Evolutionary conservation across 2,329 filamentous ascomycete species (phyloP).

Genomic region (Fusarium azukiicola): DNA sequence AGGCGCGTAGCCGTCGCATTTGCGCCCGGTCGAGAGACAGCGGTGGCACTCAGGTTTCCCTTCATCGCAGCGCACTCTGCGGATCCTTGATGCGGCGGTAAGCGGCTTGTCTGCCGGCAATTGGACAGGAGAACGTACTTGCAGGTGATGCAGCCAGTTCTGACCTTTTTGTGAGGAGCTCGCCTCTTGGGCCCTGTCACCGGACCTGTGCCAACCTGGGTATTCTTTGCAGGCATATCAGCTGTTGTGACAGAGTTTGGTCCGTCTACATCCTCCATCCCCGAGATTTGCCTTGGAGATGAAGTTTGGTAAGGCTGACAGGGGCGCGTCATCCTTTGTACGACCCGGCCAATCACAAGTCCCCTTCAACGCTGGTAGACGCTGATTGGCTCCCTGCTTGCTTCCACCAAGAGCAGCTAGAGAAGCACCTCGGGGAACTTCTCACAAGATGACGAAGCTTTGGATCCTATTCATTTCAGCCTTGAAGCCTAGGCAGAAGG

Average conservation of each 20-base stretch:
- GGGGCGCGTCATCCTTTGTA: constrained; percentile 2
- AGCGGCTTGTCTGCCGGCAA: not conserved
- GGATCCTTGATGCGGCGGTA: not conserved
- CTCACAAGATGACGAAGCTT: constrained; percentile 7
- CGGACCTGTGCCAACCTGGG: constrained; percentile 29
- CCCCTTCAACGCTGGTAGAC: not conserved
- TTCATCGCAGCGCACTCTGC: constrained; percentile 21
- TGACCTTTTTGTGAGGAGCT: constrained; percentile 19
- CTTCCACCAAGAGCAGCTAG: not conserved
- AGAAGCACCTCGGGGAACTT: not conserved
- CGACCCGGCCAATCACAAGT: constrained; percentile 19
- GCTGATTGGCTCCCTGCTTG: constrained; percentile 9
- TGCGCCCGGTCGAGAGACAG: constrained; percentile 7
- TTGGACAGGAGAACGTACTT: constrained; percentile 9
- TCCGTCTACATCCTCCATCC: not conserved
- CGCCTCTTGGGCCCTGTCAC: not conserved
- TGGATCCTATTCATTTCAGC: not conserved
- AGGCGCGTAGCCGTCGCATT: constrained; percentile 9
- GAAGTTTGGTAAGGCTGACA: not conserved
- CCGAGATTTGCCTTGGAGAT: not conserved
- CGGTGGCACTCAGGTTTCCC: constrained; percentile 6
- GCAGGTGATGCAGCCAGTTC: constrained; percentile 19
- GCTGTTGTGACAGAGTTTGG: not conserved
- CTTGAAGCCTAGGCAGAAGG: not conserved
- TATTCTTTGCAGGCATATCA: not conserved